phyloP scores from a whole-genome alignment of 768 basidiomycete genomes.

The Trametes cinnabarina region DNA sequence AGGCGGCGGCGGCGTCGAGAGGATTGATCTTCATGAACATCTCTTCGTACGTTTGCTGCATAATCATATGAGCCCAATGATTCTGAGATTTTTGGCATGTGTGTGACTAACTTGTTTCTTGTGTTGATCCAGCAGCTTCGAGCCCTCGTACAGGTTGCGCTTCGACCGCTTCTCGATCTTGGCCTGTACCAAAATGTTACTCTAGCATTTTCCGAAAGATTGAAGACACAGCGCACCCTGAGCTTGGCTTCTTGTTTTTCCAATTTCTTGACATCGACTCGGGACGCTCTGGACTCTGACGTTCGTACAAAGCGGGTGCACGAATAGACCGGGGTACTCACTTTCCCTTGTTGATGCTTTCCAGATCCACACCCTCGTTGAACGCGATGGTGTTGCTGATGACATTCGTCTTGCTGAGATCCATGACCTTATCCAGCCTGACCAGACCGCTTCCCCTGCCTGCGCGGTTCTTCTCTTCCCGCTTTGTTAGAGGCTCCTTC shows the following conservation, averaged over 20 bases:
- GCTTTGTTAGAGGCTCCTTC: conserved; percentile 58
- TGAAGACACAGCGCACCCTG: conserved; percentile 44
- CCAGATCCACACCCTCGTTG: conserved; percentile 81
- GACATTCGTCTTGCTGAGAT: conserved; percentile 75
- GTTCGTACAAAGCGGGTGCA: neutral
- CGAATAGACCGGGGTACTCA: conserved; percentile 36
- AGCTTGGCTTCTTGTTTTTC: conserved; percentile 98
- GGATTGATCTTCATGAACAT: conserved; percentile 99
- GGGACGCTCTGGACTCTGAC: conserved; percentile 59
- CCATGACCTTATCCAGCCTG: conserved; percentile 83
- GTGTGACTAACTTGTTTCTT: conserved; percentile 69
- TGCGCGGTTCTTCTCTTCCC: conserved; percentile 51
- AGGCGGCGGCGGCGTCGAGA: conserved; percentile 67
- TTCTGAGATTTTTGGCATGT: neutral
- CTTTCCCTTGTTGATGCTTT: conserved; percentile 95
- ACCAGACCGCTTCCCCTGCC: conserved; percentile 56
- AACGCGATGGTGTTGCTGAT: conserved; percentile 80
- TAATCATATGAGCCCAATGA: neutral
- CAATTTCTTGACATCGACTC: conserved; percentile 92
- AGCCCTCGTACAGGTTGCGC: conserved; percentile 91
- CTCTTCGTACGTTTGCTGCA: conserved; percentile 94
- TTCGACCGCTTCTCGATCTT: conserved; percentile 97
- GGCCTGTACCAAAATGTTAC: conserved; percentile 45
- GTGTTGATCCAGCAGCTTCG: conserved; percentile 89
- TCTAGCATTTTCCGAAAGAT: neutral